Percentiles rank a stretch among this genome's conserved stretches.
phyloP scores from a whole-genome alignment of 2,329 filamentous ascomycete genomes.

The Fusarium sp. region DNA sequence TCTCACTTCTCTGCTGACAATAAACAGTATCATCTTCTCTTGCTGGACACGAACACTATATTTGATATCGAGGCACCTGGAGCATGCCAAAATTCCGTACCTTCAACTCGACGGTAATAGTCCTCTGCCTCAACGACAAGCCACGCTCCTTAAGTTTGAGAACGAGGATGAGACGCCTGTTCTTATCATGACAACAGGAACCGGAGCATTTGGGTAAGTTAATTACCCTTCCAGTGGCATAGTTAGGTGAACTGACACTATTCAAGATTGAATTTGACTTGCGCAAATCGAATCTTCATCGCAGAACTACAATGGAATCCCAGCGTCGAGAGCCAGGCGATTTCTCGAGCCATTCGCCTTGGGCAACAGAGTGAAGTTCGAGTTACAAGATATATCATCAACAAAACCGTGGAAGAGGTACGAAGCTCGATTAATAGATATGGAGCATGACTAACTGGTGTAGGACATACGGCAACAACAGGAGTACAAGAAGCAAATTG shows the following conservation, averaged over 20 bases:
- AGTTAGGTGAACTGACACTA: rapidly evolving
- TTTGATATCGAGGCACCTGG: conserved; percentile 48
- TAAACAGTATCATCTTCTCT: conserved; percentile 55
- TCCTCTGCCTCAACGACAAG: conserved; percentile 48
- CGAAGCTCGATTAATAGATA: rapidly evolving
- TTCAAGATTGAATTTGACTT: conserved; percentile 57
- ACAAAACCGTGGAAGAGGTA: conserved; percentile 56
- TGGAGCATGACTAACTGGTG: rapidly evolving
- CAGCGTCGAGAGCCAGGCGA: conserved; percentile 61
- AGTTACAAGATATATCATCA: conserved; percentile 57
- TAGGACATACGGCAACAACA: neutral
- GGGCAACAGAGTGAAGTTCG: conserved; percentile 55
- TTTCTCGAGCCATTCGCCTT: conserved; percentile 58
- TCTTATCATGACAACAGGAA: conserved; percentile 63
- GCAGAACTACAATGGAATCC: conserved; percentile 67
- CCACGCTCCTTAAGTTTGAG: conserved; percentile 52
- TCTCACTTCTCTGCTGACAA: rapidly evolving
- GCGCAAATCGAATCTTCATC: conserved; percentile 59
- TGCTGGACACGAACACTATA: conserved; percentile 57
- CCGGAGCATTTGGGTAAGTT: conserved; percentile 59
- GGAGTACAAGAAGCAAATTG: conserved; percentile 15
- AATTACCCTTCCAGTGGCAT: rapidly evolving
- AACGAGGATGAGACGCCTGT: conserved; percentile 43
- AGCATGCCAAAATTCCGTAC: conserved; percentile 40
- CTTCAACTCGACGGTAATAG: conserved; percentile 57